Evolutionary conservation across 495 filamentous ascomycete genomes (phyloP), one percentile per base, ranked within the genome.

Genomic region (Xylaria palmicola): DNA sequence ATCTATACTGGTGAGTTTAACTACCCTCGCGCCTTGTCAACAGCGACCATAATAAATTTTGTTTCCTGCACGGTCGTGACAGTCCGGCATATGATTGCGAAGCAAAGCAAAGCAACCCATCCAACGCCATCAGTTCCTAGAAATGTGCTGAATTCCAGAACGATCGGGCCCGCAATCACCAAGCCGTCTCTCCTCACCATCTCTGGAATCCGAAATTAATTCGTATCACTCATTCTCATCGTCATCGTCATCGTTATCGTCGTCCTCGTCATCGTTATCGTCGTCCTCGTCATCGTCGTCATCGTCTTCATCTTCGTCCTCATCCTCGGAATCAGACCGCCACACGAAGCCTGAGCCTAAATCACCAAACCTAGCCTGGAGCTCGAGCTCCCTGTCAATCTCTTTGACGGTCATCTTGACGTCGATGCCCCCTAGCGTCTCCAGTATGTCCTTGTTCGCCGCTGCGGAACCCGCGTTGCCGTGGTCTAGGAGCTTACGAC

Each of bases 321-420:
- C 3, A 2, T 27, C 44, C 10, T 7, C 8, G 44, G 8, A 13
- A 10, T 27, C 44, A n/a, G 9, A 15, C 15, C 34, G 29, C n/a
- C 10, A 19, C 13, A 15, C 0, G 15, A 4, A 0, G 6, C 12
- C 6, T 2, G 6, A 15, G 6, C 8, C 24, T 6, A 44, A n/a
- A 34, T 56, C 37, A 1, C 53, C 53, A 34, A 30, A 27, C 30
- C 41, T 45, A 0, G 40, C 54, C 40, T 40, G 44, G 0, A 0
- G 0, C 17, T 59, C 26, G 24, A 59, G 44, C 0, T 40, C 56
- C 22, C n/a, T 26, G 4, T 59, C 56, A 37, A 59, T 59, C 34
- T 40, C 4, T 0, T 3, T 6, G 1, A 24, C 13, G 1, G 45
- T 2, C 24, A 41, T 29, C 1, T 50, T 32, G 1, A 59, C n/a